Evolutionary conservation across 1,139 yeast species (phyloP), one percentile per base, ranked within the genome.

Genomic region (Candida gigantensis): DNA sequence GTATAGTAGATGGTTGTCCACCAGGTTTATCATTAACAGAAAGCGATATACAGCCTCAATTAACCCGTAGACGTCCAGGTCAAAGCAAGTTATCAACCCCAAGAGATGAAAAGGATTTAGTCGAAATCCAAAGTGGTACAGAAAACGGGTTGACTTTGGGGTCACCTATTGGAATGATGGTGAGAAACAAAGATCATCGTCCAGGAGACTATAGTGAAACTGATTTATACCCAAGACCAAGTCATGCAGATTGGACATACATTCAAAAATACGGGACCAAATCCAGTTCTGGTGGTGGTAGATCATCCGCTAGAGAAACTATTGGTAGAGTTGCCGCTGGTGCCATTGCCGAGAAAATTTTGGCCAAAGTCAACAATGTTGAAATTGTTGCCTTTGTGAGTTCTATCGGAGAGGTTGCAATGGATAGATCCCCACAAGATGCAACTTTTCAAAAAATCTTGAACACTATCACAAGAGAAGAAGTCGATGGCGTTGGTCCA

Each of bases 241-340:
- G 96, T 30, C 98, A 92, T 64, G 98, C 98, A 11, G 98, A 92
- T 65, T 89, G 77, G 76, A 92, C 98, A 16, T 92, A 92, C 65
- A 74, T 87, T 54, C 74, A 78, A 49, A 92, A 92, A 65, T 92
- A 92, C 66, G 96, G 97, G 25, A 74, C 80, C 53, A 90, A 92
- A 67, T 94, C 97, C 8, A 78, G 95, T 6, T 84, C 95, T 31
- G 98, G 98, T 36, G 98, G 98, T 53, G 98, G 98, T 45, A 80
- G 98, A 58, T 85, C 97, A 15, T 82, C 94, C 29, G 98, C 98
- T 9, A 81, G 98, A 64, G 98, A 92, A 65, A 92, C 98, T 35
- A 92, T 94, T 52, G 98, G 97, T 38, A 78, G 98, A 60, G 98
- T 92, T 36, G 98, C 98, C 34, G 98, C 97, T 10, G 97, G 97